These are phyloP conservation scores for Rusavskia elegans DNA, from an alignment of 495 filamentous ascomycete genomes.

Conservation along the genomic window DNA sequence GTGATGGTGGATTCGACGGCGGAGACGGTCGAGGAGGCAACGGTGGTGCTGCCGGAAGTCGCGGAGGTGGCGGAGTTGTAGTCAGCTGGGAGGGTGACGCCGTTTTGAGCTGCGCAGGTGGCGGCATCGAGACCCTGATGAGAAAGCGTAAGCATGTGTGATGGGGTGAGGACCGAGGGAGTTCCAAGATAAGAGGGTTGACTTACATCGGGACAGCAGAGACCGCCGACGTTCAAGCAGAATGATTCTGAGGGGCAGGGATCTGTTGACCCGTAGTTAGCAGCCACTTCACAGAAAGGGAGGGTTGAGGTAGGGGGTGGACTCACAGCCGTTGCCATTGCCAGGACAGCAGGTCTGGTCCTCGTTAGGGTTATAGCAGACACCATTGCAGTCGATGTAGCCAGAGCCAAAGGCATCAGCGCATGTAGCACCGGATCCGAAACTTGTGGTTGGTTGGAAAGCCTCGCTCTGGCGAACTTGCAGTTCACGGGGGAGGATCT, in stretches of 20 bases:
- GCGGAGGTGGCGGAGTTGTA: conserved; percentile 6
- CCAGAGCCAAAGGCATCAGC: not conserved
- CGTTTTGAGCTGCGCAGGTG: not conserved
- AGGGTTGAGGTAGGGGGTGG: not conserved
- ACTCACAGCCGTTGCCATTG: not conserved
- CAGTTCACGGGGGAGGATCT: not conserved
- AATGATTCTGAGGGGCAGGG: not conserved
- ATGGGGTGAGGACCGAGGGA: too few relatives aligned
- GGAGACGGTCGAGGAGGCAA: conserved; percentile 10
- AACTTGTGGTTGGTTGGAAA: not conserved
- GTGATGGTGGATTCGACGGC: conserved; percentile 13
- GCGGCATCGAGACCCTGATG: not conserved
- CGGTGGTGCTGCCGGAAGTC: conserved; percentile 8
- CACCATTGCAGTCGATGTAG: not conserved
- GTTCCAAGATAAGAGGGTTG: too few relatives aligned
- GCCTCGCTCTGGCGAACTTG: not conserved
- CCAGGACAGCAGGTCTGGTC: not conserved
- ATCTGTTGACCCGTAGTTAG: not conserved
- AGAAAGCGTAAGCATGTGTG: too few relatives aligned
- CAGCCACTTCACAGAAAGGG: not conserved
- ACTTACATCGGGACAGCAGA: not conserved
- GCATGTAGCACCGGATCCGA: not conserved
- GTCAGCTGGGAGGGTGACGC: not conserved
- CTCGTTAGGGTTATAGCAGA: not conserved
- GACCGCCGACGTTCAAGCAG: not conserved